A percentile compares a stretch with the other conserved stretches of the same genome.
phyloP scores from a whole-genome alignment of 1,284 basidiomycete genomes.

The Malassezia globosa region DNA sequence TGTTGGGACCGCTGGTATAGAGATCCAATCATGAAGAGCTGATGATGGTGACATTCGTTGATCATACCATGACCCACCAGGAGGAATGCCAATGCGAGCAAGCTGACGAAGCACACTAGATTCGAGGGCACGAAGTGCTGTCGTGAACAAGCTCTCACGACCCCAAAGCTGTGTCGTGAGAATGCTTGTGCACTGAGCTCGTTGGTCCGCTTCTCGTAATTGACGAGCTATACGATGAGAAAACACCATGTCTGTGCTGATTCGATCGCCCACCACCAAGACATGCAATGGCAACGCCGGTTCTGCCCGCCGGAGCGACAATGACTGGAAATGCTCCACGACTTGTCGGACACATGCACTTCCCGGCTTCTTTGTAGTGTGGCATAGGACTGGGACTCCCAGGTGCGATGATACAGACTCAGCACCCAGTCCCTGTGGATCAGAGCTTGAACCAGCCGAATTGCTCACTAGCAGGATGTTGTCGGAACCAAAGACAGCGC shows the following conservation, averaged over 20 bases:
- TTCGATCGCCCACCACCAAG: slow-evolving; percentile 61
- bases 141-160: slow-evolving; percentile 39
- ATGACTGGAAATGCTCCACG: slow-evolving; percentile 53
- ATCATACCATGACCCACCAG: slow-evolving; percentile 19
- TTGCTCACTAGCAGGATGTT: slow-evolving; percentile 87
- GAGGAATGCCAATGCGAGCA: slow-evolving; percentile 19
- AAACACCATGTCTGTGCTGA: slow-evolving; percentile 80
- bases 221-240: slow-evolving; percentile 56
- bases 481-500: slow-evolving; percentile 61
- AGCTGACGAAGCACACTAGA: slow-evolving; percentile 19
- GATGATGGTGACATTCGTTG: not conserved
- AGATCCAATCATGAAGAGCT: too few relatives aligned
- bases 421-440: slow-evolving; percentile 73
- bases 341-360: slow-evolving; percentile 58
- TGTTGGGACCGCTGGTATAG: too few relatives aligned
- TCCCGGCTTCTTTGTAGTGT: slow-evolving; percentile 63
- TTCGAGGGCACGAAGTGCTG: slow-evolving; percentile 40
- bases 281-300: slow-evolving; percentile 16
- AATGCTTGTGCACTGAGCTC: slow-evolving; percentile 30
- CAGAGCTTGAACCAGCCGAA: slow-evolving; percentile 70
- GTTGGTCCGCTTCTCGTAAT: not conserved
- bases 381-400: slow-evolving; percentile 68
- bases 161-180: slow-evolving; percentile 45
- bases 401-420: slow-evolving; percentile 71
- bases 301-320: slow-evolving; percentile 35